Percentiles rank a stretch among this genome's conserved stretches.
Conservation (phyloP, 1,284 basidiomycete genomes). For the Chalciporus piperatoides region DNA sequence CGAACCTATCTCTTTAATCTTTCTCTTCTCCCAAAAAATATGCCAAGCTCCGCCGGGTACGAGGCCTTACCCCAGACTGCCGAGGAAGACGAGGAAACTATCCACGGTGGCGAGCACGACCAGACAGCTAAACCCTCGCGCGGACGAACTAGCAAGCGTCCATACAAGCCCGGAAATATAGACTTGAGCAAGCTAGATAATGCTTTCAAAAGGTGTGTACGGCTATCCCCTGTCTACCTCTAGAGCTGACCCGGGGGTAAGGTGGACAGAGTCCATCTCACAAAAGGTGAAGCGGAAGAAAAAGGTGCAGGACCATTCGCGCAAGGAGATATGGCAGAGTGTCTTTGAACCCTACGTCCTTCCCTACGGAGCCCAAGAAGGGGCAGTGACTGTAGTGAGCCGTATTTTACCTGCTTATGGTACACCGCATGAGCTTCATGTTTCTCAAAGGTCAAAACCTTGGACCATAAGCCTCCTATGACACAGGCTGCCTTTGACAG, state of each 20-base stretch:
- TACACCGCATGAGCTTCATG: slow-evolving; percentile 1
- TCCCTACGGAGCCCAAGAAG: slow-evolving; percentile 28
- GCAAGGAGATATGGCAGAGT: slow-evolving; percentile 72
- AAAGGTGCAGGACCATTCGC: slow-evolving; percentile 60
- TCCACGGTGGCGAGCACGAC: slow-evolving; percentile 36
- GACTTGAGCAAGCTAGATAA: slow-evolving; percentile 74
- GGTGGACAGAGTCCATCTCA: slow-evolving; percentile 82
- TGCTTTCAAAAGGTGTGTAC: slow-evolving; percentile 69
- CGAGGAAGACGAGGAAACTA: slow-evolving; percentile 57
- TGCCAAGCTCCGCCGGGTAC: slow-evolving; percentile 59
- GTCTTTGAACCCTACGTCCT: slow-evolving; percentile 61
- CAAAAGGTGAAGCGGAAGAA: slow-evolving; percentile 82
- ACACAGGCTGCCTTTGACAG: slow-evolving; percentile 64
- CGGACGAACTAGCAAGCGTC: slow-evolving; percentile 43
- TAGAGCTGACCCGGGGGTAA: slow-evolving; percentile 27
- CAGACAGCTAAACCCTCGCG: slow-evolving; percentile 31
- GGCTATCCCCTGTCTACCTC: not conserved
- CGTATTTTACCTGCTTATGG: not conserved
- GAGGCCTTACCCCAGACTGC: slow-evolving; percentile 59
- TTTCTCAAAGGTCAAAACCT: slow-evolving; percentile 55
- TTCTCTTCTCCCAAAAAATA: slow-evolving; percentile 18
- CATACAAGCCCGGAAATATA: slow-evolving; percentile 57
- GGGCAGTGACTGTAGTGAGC: slow-evolving; percentile 17
- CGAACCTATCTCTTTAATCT: slow-evolving; percentile 4
- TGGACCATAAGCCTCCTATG: slow-evolving; percentile 76